Evolutionary conservation across 164 flowering plant genomes (phyloP).

Genomic region (Stephania japonica): DNA sequence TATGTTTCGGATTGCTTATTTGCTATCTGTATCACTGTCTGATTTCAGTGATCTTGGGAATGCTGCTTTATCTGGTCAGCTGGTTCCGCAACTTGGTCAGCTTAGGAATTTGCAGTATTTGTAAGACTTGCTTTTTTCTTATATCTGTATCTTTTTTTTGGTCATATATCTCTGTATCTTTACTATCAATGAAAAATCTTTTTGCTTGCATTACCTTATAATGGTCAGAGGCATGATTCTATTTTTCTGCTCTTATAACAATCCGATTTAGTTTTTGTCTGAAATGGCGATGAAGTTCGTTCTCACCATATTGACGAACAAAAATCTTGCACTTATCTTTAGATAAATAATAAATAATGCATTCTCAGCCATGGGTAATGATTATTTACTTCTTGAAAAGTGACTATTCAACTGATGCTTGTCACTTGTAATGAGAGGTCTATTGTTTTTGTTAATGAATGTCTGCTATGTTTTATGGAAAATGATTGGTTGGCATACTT

Average conservation of each 20-base stretch:
- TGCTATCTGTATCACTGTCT: not conserved
- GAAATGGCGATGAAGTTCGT: not conserved
- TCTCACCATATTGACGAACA: not conserved
- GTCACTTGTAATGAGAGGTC: too few species aligned
- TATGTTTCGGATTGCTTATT: not conserved
- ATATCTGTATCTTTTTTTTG: too few species aligned
- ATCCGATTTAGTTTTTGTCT: too few species aligned
- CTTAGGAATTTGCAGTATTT: conserved; percentile 82
- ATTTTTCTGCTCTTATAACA: too few species aligned
- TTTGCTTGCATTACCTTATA: not conserved
- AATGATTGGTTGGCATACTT: too few species aligned
- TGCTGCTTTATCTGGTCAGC: conserved; percentile 77
- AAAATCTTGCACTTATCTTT: not conserved
- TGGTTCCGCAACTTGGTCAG: conserved; percentile 82
- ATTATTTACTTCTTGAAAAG: too few species aligned
- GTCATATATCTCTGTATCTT: too few species aligned
- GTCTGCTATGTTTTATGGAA: not conserved
- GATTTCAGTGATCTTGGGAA: conserved; percentile 84
- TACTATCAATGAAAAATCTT: too few species aligned
- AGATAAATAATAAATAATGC: too few species aligned
- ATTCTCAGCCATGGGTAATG: too few species aligned
- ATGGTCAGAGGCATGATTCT: too few species aligned
- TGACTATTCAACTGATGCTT: too few species aligned
- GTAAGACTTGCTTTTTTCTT: conserved; percentile 41
- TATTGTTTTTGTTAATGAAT: not conserved